A percentile compares a stretch with the other conserved stretches of the same genome.
Evolutionary conservation across 2,329 filamentous ascomycete genomes (phyloP).

Genomic region (Phialophora chinensis): DNA sequence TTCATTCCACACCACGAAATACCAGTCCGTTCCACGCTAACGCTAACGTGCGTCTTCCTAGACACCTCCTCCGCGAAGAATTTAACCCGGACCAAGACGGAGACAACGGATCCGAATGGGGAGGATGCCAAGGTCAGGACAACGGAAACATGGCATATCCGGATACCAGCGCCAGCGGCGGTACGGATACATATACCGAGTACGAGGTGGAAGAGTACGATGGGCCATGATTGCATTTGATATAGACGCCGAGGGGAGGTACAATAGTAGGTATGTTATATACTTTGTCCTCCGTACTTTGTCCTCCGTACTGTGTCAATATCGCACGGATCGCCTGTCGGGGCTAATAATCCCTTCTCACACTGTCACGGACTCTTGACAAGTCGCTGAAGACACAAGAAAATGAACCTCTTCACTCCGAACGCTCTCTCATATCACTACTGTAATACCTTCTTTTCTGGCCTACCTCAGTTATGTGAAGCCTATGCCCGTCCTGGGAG

Average conservation of each 20-base stretch:
- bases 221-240: background rate
- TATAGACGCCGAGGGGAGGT: too few relatives aligned
- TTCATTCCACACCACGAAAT: background rate
- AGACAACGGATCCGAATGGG: background rate
- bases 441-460: background rate
- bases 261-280: too few relatives aligned
- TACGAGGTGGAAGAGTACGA: background rate
- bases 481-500: too few relatives aligned
- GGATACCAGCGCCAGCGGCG: background rate
- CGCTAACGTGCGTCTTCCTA: background rate
- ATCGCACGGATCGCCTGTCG: too few relatives aligned
- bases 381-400: too few relatives aligned
- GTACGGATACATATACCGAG: background rate
- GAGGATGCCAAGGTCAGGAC: background rate
- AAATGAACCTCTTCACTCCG: too few relatives aligned
- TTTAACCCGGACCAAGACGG: background rate
- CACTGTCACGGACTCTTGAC: too few relatives aligned
- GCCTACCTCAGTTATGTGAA: background rate
- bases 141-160: background rate
- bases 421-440: too few relatives aligned
- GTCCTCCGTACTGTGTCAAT: too few relatives aligned
- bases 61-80: background rate
- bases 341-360: too few relatives aligned
- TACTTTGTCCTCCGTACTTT: too few relatives aligned
- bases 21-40: too few relatives aligned